Evolutionary conservation across 2,329 filamentous ascomycete species (phyloP).

Genomic region (Diplodia corticola): DNA sequence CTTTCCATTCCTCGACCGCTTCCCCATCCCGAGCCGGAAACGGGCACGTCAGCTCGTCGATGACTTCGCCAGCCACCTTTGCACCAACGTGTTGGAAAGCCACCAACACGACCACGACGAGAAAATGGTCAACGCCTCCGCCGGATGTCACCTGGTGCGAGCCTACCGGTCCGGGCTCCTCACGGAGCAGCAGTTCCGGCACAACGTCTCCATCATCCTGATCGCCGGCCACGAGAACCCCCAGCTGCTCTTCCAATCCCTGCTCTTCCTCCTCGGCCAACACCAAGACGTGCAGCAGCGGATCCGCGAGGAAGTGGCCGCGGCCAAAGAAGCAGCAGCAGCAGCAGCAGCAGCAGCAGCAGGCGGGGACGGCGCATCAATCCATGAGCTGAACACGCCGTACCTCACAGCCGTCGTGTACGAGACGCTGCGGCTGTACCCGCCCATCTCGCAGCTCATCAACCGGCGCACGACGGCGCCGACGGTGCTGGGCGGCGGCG

Average conservation of each 20-base stretch:
- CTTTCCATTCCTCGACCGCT: constrained; percentile 19
- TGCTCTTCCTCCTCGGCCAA: constrained; percentile 25
- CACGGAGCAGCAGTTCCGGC: constrained; percentile 17
- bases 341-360: too few relatives aligned
- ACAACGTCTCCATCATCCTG: constrained; percentile 26
- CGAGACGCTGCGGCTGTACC: constrained; percentile 51
- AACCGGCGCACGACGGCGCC: constrained; percentile 44
- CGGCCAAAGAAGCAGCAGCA: constrained; percentile 20
- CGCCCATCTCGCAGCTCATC: constrained; percentile 52
- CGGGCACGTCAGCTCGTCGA: constrained; percentile 22
- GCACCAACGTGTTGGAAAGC: constrained; percentile 19
- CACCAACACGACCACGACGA: constrained; percentile 24
- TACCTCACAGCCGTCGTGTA: constrained; percentile 48
- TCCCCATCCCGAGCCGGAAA: constrained; percentile 25
- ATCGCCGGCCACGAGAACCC: constrained; percentile 27
- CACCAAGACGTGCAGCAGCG: constrained; percentile 10
- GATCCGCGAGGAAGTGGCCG: neutral
- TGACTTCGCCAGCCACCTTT: constrained; percentile 25
- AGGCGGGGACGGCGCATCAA: too few relatives aligned
- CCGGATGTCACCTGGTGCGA: constrained; percentile 25
- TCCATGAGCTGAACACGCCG: constrained; percentile 37
- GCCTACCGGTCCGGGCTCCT: constrained; percentile 24
- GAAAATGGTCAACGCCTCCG: constrained; percentile 16
- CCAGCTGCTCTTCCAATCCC: constrained; percentile 24
- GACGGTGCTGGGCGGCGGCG: constrained; percentile 28